Conservation (phyloP, 768 basidiomycete species). For the Boletus edulis region DNA sequence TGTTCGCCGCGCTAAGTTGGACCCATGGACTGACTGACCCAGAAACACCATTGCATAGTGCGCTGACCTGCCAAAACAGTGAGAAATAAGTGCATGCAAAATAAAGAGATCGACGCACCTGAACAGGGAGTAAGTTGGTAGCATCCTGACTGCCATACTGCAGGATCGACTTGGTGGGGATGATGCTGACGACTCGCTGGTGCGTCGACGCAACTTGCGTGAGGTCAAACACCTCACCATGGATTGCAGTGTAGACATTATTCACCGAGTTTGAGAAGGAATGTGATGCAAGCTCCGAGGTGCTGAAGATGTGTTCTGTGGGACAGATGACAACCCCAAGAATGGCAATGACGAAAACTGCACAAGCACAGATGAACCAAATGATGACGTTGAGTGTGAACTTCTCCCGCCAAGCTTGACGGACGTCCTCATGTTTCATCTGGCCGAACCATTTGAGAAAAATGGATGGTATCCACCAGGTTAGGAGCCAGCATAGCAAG, state of each 20-base stretch:
- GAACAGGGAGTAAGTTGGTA: too few relatives aligned
- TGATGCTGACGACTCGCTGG: slow-evolving; percentile 59
- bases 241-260: slow-evolving; percentile 75
- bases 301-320: slow-evolving; percentile 86
- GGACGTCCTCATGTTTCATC: slow-evolving; percentile 92
- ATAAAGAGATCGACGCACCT: too few relatives aligned
- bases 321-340: slow-evolving; percentile 91
- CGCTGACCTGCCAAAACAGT: too few relatives aligned
- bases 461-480: slow-evolving; percentile 85
- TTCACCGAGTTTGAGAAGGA: slow-evolving; percentile 61
- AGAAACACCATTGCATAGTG: too few relatives aligned
- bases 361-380: slow-evolving; percentile 88
- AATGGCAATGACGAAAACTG: slow-evolving; percentile 90
- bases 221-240: slow-evolving; percentile 95
- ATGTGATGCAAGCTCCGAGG: slow-evolving; percentile 71
- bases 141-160: slow-evolving; percentile 79
- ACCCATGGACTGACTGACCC: too few relatives aligned
- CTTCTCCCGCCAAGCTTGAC: slow-evolving; percentile 98
- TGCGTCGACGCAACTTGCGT: slow-evolving; percentile 66
- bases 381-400: slow-evolving; percentile 93
- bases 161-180: slow-evolving; percentile 70
- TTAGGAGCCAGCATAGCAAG: slow-evolving; percentile 80
- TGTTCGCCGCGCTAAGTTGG: too few relatives aligned
- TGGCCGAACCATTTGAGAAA: slow-evolving; percentile 71
- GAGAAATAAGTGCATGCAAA: neutral